These are phyloP conservation scores for Talaromyces islandicus DNA, from an alignment of 2,329 filamentous ascomycete species.

Conservation along the genomic window DNA sequence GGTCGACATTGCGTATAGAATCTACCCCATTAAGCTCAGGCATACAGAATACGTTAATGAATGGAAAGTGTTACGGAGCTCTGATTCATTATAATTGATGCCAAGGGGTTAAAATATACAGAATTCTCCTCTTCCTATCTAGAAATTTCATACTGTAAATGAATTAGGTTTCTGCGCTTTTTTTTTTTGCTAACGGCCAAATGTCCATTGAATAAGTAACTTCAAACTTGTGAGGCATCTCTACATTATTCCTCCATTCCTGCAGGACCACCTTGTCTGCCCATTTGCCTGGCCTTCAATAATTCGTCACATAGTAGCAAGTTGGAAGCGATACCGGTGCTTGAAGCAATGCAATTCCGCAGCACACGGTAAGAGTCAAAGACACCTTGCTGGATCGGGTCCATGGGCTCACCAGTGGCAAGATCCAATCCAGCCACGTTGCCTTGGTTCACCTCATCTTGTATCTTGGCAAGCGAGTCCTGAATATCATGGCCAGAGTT, in stretches of 20 bases:
- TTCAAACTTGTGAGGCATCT: not conserved
- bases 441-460: slow-evolving; percentile 79
- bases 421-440: slow-evolving; percentile 83
- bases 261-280: slow-evolving; percentile 35
- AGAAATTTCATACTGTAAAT: not conserved
- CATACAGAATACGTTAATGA: not conserved
- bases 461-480: slow-evolving; percentile 79
- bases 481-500: slow-evolving; percentile 97
- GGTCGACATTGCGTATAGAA: not conserved
- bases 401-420: slow-evolving; percentile 85
- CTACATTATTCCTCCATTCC: slow-evolving; percentile 36
- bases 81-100: not conserved
- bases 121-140: not conserved
- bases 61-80: not conserved
- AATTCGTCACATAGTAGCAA: slow-evolving; percentile 93
- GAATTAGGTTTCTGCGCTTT: not conserved
- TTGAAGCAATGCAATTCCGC: slow-evolving; percentile 87
- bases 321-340: slow-evolving; percentile 92
- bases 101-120: not conserved
- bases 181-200: not conserved
- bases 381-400: slow-evolving; percentile 84
- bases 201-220: not conserved
- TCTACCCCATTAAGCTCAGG: not conserved
- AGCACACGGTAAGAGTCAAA: slow-evolving; percentile 96
- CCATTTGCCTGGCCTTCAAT: slow-evolving; percentile 97